These are phyloP conservation scores for thale cress (Arabidopsis thaliana) DNA, from an alignment of 345 rosid species.

Conservation along the genomic window TAIR10.1 NC_003076.8:9837501-9838000, in stretches of 20 bases:
- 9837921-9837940: neutral
- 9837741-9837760: slow-evolving; percentile 49
- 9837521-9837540: no score
- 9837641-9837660: neutral
- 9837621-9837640: neutral
- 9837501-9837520: no score
- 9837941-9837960: neutral
- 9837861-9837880: neutral
- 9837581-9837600: neutral
- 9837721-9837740: slow-evolving; percentile 17
- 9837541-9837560: slow-evolving; percentile 7
- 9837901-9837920: neutral
- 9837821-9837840: slow-evolving; percentile 9
- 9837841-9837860: neutral
- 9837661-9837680: neutral
- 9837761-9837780: slow-evolving; percentile 44
- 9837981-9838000: neutral
- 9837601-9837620: slow-evolving; percentile 18
- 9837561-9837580: slow-evolving; percentile 15
- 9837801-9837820: slow-evolving; percentile 29
- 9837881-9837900: neutral
- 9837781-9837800: slow-evolving; percentile 16
- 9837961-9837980: neutral
- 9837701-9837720: neutral
- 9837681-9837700: neutral